Conservation (phyloP, 2,329 filamentous ascomycete genomes). For the Cucurbitaria berberidis region DNA sequence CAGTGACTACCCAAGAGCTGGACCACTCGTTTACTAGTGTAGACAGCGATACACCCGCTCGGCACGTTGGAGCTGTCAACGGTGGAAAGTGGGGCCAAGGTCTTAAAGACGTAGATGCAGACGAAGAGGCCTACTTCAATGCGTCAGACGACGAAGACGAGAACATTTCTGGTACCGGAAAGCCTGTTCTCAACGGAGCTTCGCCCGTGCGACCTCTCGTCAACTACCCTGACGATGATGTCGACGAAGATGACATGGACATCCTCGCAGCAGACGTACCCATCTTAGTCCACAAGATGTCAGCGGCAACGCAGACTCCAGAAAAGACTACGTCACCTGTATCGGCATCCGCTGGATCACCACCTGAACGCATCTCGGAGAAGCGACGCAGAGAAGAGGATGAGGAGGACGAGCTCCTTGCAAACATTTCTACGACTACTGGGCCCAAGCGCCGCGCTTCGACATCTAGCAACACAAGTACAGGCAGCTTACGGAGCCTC, state of each 20-base stretch:
- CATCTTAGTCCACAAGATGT: conserved; percentile 36
- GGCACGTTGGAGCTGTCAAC: conserved; percentile 57
- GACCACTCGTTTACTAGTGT: conserved; percentile 74
- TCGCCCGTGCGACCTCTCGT: conserved; percentile 74
- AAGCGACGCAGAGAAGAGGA: conserved; percentile 92
- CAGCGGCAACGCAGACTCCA: conserved; percentile 30
- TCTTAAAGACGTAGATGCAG: conserved; percentile 81
- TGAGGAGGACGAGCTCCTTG: conserved; percentile 84
- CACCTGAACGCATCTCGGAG: conserved; percentile 78
- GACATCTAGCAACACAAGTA: conserved; percentile 42
- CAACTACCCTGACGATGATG: conserved; percentile 92
- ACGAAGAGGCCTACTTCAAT: conserved; percentile 95
- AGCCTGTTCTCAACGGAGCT: conserved; percentile 64
- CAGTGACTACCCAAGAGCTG: conserved; percentile 65
- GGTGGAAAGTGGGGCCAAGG: conserved; percentile 68
- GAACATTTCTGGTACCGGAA: conserved; percentile 47
- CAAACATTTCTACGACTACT: conserved; percentile 70
- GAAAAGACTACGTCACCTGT: conserved; percentile 34
- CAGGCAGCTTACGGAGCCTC: conserved; percentile 44
- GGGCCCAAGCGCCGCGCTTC: conserved; percentile 54
- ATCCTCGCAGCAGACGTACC: conserved; percentile 56
- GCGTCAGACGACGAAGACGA: conserved; percentile 83
- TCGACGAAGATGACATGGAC: conserved; percentile 63
- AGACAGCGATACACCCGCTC: conserved; percentile 57
- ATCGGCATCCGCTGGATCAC: conserved; percentile 26